These are phyloP conservation scores for Macrocystidia cucumis DNA, from an alignment of 1,284 basidiomycete species.

Conservation along the genomic window DNA sequence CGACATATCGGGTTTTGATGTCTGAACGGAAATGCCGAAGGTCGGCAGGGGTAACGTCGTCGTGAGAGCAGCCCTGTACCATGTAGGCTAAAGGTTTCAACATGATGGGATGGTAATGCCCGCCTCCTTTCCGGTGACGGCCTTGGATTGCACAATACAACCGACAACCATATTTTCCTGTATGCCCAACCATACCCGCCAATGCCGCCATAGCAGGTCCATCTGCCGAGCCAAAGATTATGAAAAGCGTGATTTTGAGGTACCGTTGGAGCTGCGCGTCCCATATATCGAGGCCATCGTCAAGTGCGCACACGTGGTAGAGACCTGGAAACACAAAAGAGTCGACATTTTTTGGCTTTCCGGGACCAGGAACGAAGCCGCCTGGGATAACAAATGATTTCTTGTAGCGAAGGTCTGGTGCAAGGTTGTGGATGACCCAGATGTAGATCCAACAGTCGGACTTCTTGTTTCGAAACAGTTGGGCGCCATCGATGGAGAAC, in stretches of 20 bases:
- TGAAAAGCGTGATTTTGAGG: slow-evolving; percentile 5
- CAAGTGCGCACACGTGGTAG: slow-evolving; percentile 18
- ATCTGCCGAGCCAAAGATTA: slow-evolving; percentile 21
- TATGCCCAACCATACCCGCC: slow-evolving; percentile 24
- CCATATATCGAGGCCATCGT: slow-evolving; percentile 13
- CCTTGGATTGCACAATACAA: slow-evolving; percentile 18
- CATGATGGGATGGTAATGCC: slow-evolving; percentile 16
- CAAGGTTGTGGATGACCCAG: slow-evolving; percentile 6
- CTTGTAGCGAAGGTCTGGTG: slow-evolving; percentile 4
- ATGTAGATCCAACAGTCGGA: slow-evolving; percentile 12
- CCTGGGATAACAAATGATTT: background rate
- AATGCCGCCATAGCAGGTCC: slow-evolving; percentile 20
- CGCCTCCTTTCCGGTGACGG: slow-evolving; percentile 12
- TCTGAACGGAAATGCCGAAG: slow-evolving; percentile 6
- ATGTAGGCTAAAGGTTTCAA: slow-evolving; percentile 12
- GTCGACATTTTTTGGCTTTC: slow-evolving; percentile 19
- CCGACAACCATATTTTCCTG: slow-evolving; percentile 20
- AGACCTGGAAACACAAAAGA: slow-evolving; percentile 16
- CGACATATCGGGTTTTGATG: slow-evolving; percentile 6
- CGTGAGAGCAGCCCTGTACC: slow-evolving; percentile 12
- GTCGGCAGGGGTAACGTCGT: slow-evolving; percentile 9
- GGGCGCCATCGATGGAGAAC: slow-evolving; percentile 11
- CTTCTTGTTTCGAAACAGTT: slow-evolving; percentile 8
- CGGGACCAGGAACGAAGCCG: slow-evolving; percentile 15
- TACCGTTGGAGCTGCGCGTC: slow-evolving; percentile 11